Base-by-base conservation (phyloP, 2,329 filamentous ascomycete species). In the Diaporthe ampelina region DNA sequence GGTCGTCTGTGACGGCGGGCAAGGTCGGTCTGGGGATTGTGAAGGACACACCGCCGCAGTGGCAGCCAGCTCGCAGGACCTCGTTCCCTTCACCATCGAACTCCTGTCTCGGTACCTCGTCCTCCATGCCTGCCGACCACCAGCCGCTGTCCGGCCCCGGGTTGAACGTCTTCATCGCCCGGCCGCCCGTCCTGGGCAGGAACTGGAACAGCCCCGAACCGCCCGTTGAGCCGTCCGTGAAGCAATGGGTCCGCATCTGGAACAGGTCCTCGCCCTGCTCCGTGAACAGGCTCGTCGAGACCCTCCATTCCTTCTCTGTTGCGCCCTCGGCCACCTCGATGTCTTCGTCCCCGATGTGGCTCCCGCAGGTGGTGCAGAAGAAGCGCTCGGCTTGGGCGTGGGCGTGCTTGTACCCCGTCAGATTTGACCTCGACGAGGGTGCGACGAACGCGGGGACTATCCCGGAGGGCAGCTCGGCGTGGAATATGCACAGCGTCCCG, bases 31-130 rank as follows among this genome's bases (percentile, higher is more conserved):
- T 81, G 13, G 80, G 77, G 40, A 88, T 80, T 7, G 84, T 84
- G 77, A 88, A 88, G 5, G 83, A 85, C 0, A 88, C 84, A 13
- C 87, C 86, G 54, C 84, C 85, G 73, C 87, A 89, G 72, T 84
- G 81, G 76, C 87, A 88, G 75, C 86, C 75, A 0, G 82, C 86
- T 0, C 83, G 82, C 15, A 89, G 81, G 24, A 82, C 78, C 50
- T 86, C 83, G 56, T 82, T 77, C 13, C 84, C 85, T 11, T 83
- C 78, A 0, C 72, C 67, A 7, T 83, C 84, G 10, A 81, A 70
- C 74, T 85, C 83, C 0, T 78, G 74, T 59, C 79, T 26, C 7
- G 79, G 76, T 56, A 57, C 40, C 1, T 48, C 37, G 5, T 70
- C 40, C 19, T 45, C n/a, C 13, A 74, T 63, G 11, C 75, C 70